Base-by-base conservation (phyloP, 192 early-diverging fungal genomes). In the Backusella circina region DNA sequence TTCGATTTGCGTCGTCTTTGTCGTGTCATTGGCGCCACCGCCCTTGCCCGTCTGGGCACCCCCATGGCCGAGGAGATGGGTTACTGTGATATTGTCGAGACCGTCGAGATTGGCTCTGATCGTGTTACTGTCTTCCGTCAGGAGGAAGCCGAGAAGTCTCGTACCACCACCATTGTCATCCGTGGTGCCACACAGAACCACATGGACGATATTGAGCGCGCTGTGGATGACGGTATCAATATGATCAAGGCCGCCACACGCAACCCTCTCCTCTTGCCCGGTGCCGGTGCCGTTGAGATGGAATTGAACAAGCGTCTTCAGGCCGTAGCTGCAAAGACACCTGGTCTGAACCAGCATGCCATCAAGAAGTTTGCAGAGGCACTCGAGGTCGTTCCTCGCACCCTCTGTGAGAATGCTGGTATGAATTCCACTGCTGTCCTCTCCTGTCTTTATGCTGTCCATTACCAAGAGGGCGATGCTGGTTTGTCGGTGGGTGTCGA, bases 61-160 rank as follows among this genome's bases (percentile, higher is more conserved):
- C 97, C 97, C 32, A 96, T 89, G 79, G 84, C 96, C 28, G 97
- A 99, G 88, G 97, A 99, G 77, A 95, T 98, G 92, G 97, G 97
- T 57, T 96, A 89, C 88, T 98, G 96, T 87, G 97, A 99, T 74
- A 88, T 98, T 84, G 93, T 99, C 31, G 95, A 97, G 81, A 93
- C 94, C 36, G 93, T 97, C 65, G 97, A 99, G 84, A 97, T 99
- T 83, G 97, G 97, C 76, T 91, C 93, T 78, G 97, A 99, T 85
- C 91, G 96, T 71, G 97, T 97, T 75, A 99, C 97, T 12, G 93
- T 98, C n/a, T 95, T 99, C 87, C 89, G 96, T 77, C 97, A 99
- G 85, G 93, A 96, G 51, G 89, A 93, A 72, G 21, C 36, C 30
- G 96, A 97, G 47, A 86, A 81, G 38, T 92, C 92, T 65, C 93